phyloP scores from a whole-genome alignment of 768 basidiomycete genomes.

The Suillus ampliporus region DNA sequence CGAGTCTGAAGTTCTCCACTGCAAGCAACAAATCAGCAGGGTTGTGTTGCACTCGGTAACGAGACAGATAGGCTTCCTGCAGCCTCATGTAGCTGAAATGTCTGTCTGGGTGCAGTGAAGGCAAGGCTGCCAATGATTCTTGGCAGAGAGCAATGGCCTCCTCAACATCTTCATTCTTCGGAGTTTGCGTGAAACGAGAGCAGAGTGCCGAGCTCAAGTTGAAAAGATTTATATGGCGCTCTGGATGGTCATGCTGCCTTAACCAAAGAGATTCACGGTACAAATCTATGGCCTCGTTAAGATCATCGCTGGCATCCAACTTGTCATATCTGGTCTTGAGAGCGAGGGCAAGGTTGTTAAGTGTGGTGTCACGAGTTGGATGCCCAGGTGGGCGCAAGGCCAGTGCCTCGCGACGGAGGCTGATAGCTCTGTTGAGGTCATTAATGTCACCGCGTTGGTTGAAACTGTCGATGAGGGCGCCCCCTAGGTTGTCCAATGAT shows the following conservation, averaged over 20 bases:
- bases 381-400: slow-evolving; percentile 12
- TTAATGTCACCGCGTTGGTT: slow-evolving; percentile 9
- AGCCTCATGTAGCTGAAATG: background rate
- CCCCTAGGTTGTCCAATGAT: slow-evolving; percentile 23
- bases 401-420: slow-evolving; percentile 11
- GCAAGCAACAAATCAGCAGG: slow-evolving; percentile 18
- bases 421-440: slow-evolving; percentile 22
- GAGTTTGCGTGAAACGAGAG: slow-evolving; percentile 15
- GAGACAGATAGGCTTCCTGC: slow-evolving; percentile 26
- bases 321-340: slow-evolving; percentile 18
- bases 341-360: slow-evolving; percentile 22
- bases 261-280: slow-evolving; percentile 17
- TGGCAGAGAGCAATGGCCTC: slow-evolving; percentile 21
- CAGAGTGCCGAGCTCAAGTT: slow-evolving; percentile 23
- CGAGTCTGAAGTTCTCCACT: slow-evolving; percentile 31
- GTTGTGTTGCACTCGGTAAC: slow-evolving; percentile 25
- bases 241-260: slow-evolving; percentile 14
- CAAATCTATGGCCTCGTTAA: slow-evolving; percentile 21
- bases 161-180: slow-evolving; percentile 23
- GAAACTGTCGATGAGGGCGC: slow-evolving; percentile 25
- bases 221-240: slow-evolving; percentile 8
- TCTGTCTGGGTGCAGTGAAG: background rate
- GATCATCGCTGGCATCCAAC: slow-evolving; percentile 16
- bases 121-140: slow-evolving; percentile 8
- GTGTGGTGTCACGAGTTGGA: background rate